Conservation (phyloP, 768 basidiomycete species). For the Pleurotus salmoneostramineus region DNA sequence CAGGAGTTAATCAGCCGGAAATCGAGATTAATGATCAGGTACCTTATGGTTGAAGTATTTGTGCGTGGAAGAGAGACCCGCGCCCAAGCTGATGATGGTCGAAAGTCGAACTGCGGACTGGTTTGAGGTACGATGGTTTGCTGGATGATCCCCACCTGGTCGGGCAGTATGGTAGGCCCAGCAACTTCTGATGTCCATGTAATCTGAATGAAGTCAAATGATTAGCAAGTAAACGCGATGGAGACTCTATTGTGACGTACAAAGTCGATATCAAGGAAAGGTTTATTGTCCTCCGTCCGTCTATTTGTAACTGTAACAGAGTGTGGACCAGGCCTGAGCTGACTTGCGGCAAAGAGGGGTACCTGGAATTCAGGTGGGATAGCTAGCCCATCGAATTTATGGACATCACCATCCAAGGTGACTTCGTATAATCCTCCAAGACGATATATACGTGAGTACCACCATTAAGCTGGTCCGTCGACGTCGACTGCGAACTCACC, state of each 20-base stretch:
- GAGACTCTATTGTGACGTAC: too few species aligned
- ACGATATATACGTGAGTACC: neutral
- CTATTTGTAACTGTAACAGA: constrained; percentile 1
- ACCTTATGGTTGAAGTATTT: constrained; percentile 4
- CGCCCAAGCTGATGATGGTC: constrained; percentile 1
- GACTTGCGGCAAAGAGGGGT: constrained; percentile 2
- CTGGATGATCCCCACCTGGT: neutral
- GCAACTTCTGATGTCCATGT: constrained; percentile 5
- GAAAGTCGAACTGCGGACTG: neutral
- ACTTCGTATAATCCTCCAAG: constrained; percentile 1
- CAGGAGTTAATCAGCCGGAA: neutral
- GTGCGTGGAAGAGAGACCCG: neutral
- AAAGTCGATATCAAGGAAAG: constrained; percentile 8
- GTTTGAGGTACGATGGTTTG: neutral
- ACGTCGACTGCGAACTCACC: too few species aligned
- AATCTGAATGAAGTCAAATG: too few species aligned
- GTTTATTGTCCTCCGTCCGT: neutral
- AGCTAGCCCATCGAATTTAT: neutral
- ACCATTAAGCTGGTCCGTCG: neutral
- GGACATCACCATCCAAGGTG: neutral
- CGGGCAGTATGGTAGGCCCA: neutral
- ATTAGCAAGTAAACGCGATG: neutral
- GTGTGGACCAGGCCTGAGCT: constrained; percentile 1
- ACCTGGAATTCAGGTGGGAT: neutral
- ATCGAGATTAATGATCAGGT: neutral